Evolutionary conservation across 2,329 filamentous ascomycete genomes (phyloP).

Genomic region (Periconia sp.): DNA sequence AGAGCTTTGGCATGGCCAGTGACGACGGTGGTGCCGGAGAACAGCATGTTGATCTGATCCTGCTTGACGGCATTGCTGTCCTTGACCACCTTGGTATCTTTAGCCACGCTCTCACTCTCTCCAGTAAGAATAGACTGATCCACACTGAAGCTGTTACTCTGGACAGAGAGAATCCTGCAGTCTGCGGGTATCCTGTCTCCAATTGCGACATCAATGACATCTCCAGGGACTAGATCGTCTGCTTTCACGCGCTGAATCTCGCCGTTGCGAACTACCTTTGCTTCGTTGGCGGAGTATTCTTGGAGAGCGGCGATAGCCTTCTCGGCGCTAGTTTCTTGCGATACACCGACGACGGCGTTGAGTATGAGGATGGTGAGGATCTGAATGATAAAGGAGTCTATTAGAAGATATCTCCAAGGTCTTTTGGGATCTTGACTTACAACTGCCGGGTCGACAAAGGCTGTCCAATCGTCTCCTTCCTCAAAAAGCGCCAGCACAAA

Average conservation of each 20-base stretch:
- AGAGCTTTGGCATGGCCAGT: constrained; percentile 90
- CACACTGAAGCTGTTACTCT: constrained; percentile 96
- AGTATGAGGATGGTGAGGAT: constrained; percentile 96
- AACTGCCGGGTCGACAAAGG: constrained; percentile 94
- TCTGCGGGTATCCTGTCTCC: constrained; percentile 95
- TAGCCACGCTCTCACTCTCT: constrained; percentile 95
- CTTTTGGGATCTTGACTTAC: constrained; percentile 61
- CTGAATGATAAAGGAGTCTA: constrained; percentile 53
- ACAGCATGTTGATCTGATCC: constrained; percentile 97
- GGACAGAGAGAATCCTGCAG: constrained; percentile 85
- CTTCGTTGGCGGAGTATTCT: constrained; percentile 98
- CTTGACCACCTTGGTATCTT: constrained; percentile 72
- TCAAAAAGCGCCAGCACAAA: constrained; percentile 94
- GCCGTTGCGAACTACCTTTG: constrained; percentile 88
- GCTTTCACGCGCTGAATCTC: constrained; percentile 84
- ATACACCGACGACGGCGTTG: constrained; percentile 96
- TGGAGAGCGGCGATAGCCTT: constrained; percentile 98
- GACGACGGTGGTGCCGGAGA: constrained; percentile 97
- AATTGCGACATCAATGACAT: constrained; percentile 85
- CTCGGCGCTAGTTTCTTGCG: constrained; percentile 97
- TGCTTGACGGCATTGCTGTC: constrained; percentile 92
- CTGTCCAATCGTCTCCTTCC: constrained; percentile 91
- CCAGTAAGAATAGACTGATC: constrained; percentile 97
- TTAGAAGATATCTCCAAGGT: constrained; percentile 12
- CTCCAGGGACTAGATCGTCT: constrained; percentile 95